Conservation (phyloP, 2,329 filamentous ascomycete species). For the Elsinoe arachidis region DNA sequence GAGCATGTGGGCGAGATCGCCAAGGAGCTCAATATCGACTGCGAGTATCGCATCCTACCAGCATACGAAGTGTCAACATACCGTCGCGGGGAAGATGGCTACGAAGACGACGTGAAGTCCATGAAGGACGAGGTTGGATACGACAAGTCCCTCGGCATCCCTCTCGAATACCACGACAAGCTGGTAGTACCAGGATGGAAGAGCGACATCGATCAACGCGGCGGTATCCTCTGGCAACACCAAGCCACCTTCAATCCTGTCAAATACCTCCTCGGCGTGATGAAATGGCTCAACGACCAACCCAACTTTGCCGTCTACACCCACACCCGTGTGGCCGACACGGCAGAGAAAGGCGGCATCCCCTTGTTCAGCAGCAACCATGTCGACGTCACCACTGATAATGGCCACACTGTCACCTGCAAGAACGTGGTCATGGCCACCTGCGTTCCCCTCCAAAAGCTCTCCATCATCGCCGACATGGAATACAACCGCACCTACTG, state of each 20-base stretch:
- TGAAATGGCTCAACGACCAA: slow-evolving; percentile 44
- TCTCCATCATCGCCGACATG: slow-evolving; percentile 45
- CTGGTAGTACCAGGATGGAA: slow-evolving; percentile 46
- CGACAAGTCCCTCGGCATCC: slow-evolving; percentile 37
- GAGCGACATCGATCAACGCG: slow-evolving; percentile 43
- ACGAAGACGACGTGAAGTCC: slow-evolving; percentile 38
- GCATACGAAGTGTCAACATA: slow-evolving; percentile 46
- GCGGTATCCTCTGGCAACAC: slow-evolving; percentile 38
- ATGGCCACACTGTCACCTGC: slow-evolving; percentile 41
- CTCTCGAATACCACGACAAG: slow-evolving; percentile 35
- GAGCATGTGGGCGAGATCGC: slow-evolving; percentile 44
- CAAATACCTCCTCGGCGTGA: slow-evolving; percentile 45
- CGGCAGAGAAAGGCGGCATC: slow-evolving; percentile 43
- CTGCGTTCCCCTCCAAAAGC: slow-evolving; percentile 47
- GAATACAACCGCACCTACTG: slow-evolving; percentile 49
- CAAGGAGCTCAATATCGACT: slow-evolving; percentile 44
- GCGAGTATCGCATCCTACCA: slow-evolving; percentile 46
- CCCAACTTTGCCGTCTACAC: slow-evolving; percentile 47
- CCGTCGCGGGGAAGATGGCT: slow-evolving; percentile 32
- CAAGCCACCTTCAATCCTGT: slow-evolving; percentile 52
- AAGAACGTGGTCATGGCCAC: slow-evolving; percentile 47
- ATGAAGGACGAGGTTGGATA: slow-evolving; percentile 40
- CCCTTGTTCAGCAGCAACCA: slow-evolving; percentile 38
- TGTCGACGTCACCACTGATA: slow-evolving; percentile 40
- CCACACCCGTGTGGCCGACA: slow-evolving; percentile 40